Percentiles rank a stretch among this genome's conserved stretches.
Evolutionary conservation across 352 stramenopile species (phyloP).

Genomic region (Phytophthora uliginosa): DNA sequence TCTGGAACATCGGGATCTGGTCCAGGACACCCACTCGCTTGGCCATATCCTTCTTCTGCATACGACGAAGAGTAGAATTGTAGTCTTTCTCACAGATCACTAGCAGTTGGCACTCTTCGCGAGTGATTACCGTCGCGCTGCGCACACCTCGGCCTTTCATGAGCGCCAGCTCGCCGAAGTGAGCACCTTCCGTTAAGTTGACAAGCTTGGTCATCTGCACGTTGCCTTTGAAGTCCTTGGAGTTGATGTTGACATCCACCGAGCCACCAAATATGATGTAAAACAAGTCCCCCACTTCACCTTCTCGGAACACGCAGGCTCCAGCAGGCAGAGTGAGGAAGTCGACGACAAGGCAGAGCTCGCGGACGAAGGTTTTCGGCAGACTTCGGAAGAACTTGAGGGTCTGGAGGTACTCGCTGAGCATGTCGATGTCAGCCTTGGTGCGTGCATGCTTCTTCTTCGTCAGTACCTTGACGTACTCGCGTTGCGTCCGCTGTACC

Average conservation of each 20-base stretch:
- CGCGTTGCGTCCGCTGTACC: conserved; percentile 43
- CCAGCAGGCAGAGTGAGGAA: conserved; percentile 52
- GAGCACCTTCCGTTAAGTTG: conserved; percentile 73
- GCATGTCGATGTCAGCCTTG: conserved; percentile 67
- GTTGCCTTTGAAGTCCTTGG: conserved; percentile 61
- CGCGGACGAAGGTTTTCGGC: conserved; percentile 67
- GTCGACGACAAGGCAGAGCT: conserved; percentile 76
- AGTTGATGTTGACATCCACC: conserved; percentile 74
- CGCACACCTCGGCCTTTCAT: conserved; percentile 81
- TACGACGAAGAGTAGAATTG: conserved; percentile 68
- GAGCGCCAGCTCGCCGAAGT: conserved; percentile 79
- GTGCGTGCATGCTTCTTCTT: conserved; percentile 62
- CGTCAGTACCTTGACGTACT: conserved; percentile 66
- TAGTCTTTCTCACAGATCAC: conserved; percentile 86
- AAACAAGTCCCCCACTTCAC: conserved; percentile 77
- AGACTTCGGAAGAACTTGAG: conserved; percentile 84
- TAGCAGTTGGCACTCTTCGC: conserved; percentile 67
- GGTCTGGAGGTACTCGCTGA: conserved; percentile 77
- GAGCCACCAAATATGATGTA: conserved; percentile 84
- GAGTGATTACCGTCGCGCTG: conserved; percentile 75
- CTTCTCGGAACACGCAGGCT: conserved; percentile 68
- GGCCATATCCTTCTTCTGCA: conserved; percentile 78
- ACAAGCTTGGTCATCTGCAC: conserved; percentile 73
- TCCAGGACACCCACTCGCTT: conserved; percentile 70
- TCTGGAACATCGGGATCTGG: conserved; percentile 81